phyloP scores from a whole-genome alignment of 345 rosid species.

The Moricandia arvensis region DNA sequence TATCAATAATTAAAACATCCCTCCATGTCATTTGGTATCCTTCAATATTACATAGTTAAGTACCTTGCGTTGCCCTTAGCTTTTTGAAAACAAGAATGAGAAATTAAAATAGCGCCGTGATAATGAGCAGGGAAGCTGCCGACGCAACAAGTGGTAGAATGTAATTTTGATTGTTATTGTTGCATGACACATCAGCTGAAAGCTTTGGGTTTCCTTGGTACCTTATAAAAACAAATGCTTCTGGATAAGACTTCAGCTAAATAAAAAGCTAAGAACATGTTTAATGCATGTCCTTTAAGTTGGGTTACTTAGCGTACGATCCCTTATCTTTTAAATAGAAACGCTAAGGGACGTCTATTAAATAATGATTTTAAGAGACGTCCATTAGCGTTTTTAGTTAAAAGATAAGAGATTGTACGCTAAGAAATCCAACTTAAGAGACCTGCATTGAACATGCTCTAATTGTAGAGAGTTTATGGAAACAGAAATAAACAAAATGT shows the following conservation, averaged over 20 bases:
- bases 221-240: background rate
- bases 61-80: slow-evolving; percentile 11
- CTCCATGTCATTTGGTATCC: too few relatives aligned
- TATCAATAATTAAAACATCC: too few relatives aligned
- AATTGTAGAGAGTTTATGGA: background rate
- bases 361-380: too few relatives aligned
- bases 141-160: slow-evolving; percentile 34
- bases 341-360: too few relatives aligned
- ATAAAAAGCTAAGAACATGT: background rate
- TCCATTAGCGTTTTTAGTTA: too few relatives aligned
- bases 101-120: slow-evolving; percentile 1
- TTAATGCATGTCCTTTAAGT: too few relatives aligned
- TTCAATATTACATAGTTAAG: background rate
- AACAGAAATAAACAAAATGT: background rate
- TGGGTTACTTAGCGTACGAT: too few relatives aligned
- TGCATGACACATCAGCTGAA: slow-evolving; percentile 23
- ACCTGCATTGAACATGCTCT: too few relatives aligned
- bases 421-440: too few relatives aligned
- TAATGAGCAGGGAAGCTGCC: slow-evolving; percentile 9
- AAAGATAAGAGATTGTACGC: too few relatives aligned
- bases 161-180: background rate
- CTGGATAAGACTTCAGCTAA: background rate
- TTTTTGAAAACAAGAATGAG: slow-evolving; percentile 18
- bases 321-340: too few relatives aligned
- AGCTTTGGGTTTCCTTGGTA: slow-evolving; percentile 37